Base-by-base conservation (phyloP, 495 filamentous ascomycete species). In the Glonium stellatum region DNA sequence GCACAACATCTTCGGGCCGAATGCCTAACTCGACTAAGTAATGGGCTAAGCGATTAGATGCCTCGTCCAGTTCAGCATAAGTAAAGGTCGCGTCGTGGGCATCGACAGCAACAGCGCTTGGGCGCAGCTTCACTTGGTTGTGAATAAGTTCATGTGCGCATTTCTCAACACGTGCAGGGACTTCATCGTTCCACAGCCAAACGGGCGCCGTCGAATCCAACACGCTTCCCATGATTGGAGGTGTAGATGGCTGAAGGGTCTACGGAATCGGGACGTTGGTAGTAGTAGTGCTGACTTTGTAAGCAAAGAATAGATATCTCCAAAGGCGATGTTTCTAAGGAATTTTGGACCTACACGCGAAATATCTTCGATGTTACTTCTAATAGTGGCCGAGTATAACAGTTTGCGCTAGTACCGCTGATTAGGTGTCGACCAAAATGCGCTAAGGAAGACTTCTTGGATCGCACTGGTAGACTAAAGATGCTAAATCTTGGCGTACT, bases 131-230 rank as follows among this genome's bases (percentile, higher is more conserved):
- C 9, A 44, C 51, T 27, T 59, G 55, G 44, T 66, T 12, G 34
- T 60, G 21, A 25, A 50, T 57, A 76, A 71, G 31, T 79, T 76
- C 76, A 53, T 84, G 80, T 18, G 83, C 75, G 61, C 79, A 80
- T 49, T 67, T 64, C 41, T 82, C 76, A 12, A 77, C 67, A 1
- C 63, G 53, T n/a, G 63, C 58, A 19, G 61, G 62, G 36, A 61
- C 56, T 34, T 46, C 42, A 13, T 34, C 9, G 36, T 62, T 62
- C 60, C 60, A 62, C 3, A 61, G 41, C 59, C 59, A 61, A n/a
- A 61, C 51, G 25, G 59, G 37, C 41, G 59, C 59, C 0, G 59
- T 61, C 12, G 59, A 61, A 44, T 61, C 52, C 22, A 51, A 11
- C 15, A 56, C 51, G 31, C 50, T 47, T 41, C 59, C 59, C 59